Evolutionary conservation across 495 filamentous ascomycete genomes (phyloP), one percentile per base, ranked within the genome.

Genomic region (Tuber borchii): DNA sequence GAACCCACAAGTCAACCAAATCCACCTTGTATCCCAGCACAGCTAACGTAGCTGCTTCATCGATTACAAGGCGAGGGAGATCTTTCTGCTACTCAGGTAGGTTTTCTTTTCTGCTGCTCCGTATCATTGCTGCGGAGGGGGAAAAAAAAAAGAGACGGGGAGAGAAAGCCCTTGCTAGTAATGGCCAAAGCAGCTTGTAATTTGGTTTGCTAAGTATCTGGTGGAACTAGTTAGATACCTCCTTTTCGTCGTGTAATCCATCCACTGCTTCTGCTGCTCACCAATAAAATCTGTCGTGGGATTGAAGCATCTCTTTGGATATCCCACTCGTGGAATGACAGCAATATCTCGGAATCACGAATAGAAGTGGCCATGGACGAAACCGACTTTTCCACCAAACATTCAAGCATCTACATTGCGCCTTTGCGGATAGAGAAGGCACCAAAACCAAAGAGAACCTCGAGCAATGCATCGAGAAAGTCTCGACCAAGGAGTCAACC

Each of bases 361-460:
- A 46, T 71, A 74, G 65, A 74, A 71, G 80, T 80, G 77, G 72
- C 78, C 48, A 81, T 82, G 80, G 76, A 77, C 73, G 80, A 82
- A 77, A 87, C 84, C 76, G 85, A 87, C 75, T 83, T 86, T 73
- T 82, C 83, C 56, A 65, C 56, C 12, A 81, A 84, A 83, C 88
- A 88, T 84, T 84, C 87, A 72, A 90, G 88, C 86, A 84, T 89
- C 61, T 88, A 91, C 83, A 90, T 95, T 80, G 90, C 92, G 78
- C 92, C 92, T 68, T 86, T 95, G 80, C 86, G 90, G 72, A 91
- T 94, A 78, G 86, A 88, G 77, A 94, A 65, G 56, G 26, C 16
- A 14, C 12, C 56, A 7, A 65, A 93, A 84, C 86, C 85, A 51
- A 87, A 87, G 74, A 87, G 87, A 82, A 81, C 87, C 75, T 79